These are phyloP conservation scores for Lanmaoa rubissima DNA, from an alignment of 768 basidiomycete species.

Conservation along the genomic window DNA sequence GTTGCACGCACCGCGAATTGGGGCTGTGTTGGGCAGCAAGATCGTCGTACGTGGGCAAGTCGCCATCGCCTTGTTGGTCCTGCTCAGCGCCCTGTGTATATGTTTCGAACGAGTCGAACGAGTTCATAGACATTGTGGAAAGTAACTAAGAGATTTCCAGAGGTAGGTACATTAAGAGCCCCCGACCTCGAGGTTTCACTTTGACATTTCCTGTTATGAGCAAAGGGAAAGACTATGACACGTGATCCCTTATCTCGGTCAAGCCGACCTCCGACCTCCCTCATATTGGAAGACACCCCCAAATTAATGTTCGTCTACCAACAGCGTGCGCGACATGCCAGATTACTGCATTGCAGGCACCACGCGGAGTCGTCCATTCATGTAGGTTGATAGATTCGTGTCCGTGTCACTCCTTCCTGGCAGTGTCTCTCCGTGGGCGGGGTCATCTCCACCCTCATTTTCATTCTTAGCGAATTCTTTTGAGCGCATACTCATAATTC, in stretches of 20 bases:
- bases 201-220: neutral
- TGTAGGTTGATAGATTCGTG: neutral
- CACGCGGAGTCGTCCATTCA: too few species aligned
- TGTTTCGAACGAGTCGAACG: conserved; percentile 24
- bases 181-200: neutral
- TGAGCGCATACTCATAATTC: neutral
- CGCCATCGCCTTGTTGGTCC: conserved; percentile 46
- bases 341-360: neutral
- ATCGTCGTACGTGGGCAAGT: conserved; percentile 77
- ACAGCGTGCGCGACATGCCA: neutral
- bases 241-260: conserved; percentile 8
- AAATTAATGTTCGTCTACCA: neutral
- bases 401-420: neutral
- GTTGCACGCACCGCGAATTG: conserved; percentile 88
- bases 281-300: neutral
- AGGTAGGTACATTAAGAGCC: neutral
- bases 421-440: neutral
- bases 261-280: neutral
- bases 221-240: neutral
- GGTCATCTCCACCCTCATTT: neutral
- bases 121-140: conserved; percentile 19
- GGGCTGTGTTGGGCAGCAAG: conserved; percentile 75
- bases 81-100: conserved; percentile 38
- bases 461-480: neutral
- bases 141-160: neutral